Evolutionary conservation across 1,284 basidiomycete genomes (phyloP).

Genomic region (Cutaneotrichosporon sp.): DNA sequence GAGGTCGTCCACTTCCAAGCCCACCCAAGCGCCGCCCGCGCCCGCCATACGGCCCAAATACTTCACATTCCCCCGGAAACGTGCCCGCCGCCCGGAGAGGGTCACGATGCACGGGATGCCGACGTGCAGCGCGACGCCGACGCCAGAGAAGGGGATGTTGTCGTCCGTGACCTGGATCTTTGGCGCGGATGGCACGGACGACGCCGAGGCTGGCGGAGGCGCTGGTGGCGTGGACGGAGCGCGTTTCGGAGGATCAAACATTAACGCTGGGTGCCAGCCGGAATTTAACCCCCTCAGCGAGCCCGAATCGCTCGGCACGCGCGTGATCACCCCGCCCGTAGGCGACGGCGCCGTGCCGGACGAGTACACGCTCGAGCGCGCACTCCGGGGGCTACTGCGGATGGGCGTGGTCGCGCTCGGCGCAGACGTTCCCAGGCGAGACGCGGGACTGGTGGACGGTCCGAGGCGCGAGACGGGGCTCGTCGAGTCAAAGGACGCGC

Average conservation of each 20-base stretch:
- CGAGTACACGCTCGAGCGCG: not conserved
- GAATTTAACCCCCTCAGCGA: slow-evolving; percentile 1
- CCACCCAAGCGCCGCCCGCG: slow-evolving; percentile 75
- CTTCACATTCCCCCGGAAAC: slow-evolving; percentile 77
- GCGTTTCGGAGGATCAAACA: slow-evolving; percentile 38
- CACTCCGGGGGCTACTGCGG: not conserved
- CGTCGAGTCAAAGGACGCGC: too few relatives aligned
- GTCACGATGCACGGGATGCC: slow-evolving; percentile 89
- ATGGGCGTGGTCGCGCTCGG: not conserved
- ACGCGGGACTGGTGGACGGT: not conserved
- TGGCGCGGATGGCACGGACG: slow-evolving; percentile 5
- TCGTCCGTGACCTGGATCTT: slow-evolving; percentile 13
- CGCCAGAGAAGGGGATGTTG: slow-evolving; percentile 20
- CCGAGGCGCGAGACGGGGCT: not conserved
- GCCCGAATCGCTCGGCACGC: slow-evolving; percentile 8
- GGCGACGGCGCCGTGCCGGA: not conserved
- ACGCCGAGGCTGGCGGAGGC: not conserved
- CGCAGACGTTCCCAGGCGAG: not conserved
- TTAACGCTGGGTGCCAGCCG: slow-evolving; percentile 32
- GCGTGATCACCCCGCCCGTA: not conserved
- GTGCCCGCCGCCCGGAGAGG: slow-evolving; percentile 58
- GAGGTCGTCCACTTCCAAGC: slow-evolving; percentile 74
- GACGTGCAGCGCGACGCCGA: slow-evolving; percentile 69
- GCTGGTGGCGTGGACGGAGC: slow-evolving; percentile 5
- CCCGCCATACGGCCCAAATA: slow-evolving; percentile 81